Evolutionary conservation across 2,329 filamentous ascomycete species (phyloP).

Genomic region (Paecilomyces fulvus): DNA sequence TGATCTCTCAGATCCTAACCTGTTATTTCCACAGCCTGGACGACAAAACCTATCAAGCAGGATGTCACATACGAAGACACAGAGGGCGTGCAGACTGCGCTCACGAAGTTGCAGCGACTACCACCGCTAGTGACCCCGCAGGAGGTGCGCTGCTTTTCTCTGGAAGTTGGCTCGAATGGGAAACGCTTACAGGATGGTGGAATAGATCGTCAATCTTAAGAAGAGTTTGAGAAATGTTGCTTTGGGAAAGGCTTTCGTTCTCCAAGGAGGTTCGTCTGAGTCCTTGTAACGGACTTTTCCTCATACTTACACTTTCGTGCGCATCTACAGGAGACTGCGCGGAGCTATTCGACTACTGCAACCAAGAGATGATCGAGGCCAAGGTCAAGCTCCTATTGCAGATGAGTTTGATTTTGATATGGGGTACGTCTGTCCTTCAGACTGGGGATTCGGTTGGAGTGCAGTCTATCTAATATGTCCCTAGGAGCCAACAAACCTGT

Average conservation of each 20-base stretch:
- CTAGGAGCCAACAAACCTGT: slow-evolving; percentile 61
- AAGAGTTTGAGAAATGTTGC: slow-evolving; percentile 76
- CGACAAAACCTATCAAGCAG: slow-evolving; percentile 37
- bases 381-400: slow-evolving; percentile 96
- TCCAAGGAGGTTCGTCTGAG: slow-evolving; percentile 64
- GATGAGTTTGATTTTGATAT: slow-evolving; percentile 94
- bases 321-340: slow-evolving; percentile 61
- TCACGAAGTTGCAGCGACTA: slow-evolving; percentile 35
- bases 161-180: slow-evolving; percentile 3
- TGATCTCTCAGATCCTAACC: neutral
- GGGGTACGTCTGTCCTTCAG: slow-evolving; percentile 56
- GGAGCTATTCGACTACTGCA: slow-evolving; percentile 95
- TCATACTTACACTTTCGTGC: slow-evolving; percentile 33
- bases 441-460: slow-evolving; percentile 5
- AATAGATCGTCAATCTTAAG: slow-evolving; percentile 65
- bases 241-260: slow-evolving; percentile 79
- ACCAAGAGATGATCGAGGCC: slow-evolving; percentile 77
- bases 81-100: slow-evolving; percentile 28
- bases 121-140: slow-evolving; percentile 41
- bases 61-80: slow-evolving; percentile 40
- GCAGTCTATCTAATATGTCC: neutral
- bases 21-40: slow-evolving; percentile 27
- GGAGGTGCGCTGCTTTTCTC: slow-evolving; percentile 22
- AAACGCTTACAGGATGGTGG: slow-evolving; percentile 4
- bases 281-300: slow-evolving; percentile 65